Evolutionary conservation across 495 filamentous ascomycete genomes (phyloP).

Genomic region (Neurospora sp.): DNA sequence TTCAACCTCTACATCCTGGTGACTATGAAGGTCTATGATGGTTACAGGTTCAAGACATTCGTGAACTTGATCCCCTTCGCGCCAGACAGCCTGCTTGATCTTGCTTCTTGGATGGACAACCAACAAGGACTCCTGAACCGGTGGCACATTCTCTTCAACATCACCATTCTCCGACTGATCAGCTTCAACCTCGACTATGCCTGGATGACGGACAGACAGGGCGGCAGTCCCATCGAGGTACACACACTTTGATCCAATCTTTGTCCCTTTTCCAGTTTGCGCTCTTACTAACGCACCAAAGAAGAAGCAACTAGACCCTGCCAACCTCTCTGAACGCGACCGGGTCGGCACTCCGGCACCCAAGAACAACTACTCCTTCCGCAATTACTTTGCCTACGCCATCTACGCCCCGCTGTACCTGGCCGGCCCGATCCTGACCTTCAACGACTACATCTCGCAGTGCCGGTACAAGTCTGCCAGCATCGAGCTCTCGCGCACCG

Average conservation of each 20-base stretch:
- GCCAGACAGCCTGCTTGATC: conserved; percentile 34
- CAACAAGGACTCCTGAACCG: conserved; percentile 72
- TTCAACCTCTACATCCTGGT: conserved; percentile 86
- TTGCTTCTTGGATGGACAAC: conserved; percentile 59
- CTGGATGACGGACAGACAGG: conserved; percentile 67
- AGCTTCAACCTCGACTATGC: conserved; percentile 97
- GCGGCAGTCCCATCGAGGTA: conserved; percentile 75
- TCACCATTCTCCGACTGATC: conserved; percentile 86
- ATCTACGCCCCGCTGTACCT: conserved; percentile 92
- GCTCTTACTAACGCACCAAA: conserved; percentile 56
- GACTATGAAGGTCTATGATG: conserved; percentile 73
- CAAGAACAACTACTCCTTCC: conserved; percentile 59
- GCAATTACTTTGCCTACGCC: conserved; percentile 77
- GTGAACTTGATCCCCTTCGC: conserved; percentile 38
- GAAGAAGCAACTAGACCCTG: conserved; percentile 95
- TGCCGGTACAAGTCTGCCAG: conserved; percentile 55
- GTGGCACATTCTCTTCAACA: conserved; percentile 95
- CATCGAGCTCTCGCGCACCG: conserved; percentile 54
- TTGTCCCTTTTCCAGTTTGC: neutral
- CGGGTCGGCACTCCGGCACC: conserved; percentile 67
- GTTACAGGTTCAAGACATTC: conserved; percentile 62
- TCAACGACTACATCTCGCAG: conserved; percentile 97
- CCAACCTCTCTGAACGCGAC: conserved; percentile 76
- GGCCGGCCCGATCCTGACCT: conserved; percentile 86
- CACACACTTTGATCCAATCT: conserved; percentile 16